phyloP scores from a whole-genome alignment of 805 yeast genomes.

The Hanseniaspora lindneri region DNA sequence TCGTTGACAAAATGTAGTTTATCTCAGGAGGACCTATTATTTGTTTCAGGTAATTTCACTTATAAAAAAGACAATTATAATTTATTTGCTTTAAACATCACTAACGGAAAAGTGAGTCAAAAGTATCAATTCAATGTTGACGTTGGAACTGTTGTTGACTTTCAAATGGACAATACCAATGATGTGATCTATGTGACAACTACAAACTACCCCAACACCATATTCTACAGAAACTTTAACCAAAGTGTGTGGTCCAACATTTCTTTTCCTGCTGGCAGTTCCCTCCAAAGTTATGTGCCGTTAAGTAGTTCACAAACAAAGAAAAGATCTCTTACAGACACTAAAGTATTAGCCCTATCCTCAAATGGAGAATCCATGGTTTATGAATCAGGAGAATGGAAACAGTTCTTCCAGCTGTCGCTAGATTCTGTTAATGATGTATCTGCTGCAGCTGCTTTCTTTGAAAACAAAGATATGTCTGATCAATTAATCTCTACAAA shows the following conservation, averaged over 20 bases:
- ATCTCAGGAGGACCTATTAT: conserved; percentile 29
- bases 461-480: conserved; percentile 31
- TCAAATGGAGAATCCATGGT: conserved; percentile 21
- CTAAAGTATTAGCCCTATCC: conserved; percentile 19
- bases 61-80: conserved; percentile 19
- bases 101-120: conserved; percentile 15
- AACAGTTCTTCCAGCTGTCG: conserved; percentile 20
- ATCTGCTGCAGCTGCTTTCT: conserved; percentile 24
- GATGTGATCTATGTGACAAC: conserved; percentile 38
- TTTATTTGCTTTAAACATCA: conserved; percentile 39
- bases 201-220: conserved; percentile 34
- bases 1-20: conserved; percentile 44
- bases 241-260: conserved; percentile 5
- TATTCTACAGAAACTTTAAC: conserved; percentile 22
- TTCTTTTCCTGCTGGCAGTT: neutral
- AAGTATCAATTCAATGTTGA: conserved; percentile 7
- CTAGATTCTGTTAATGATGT: conserved; percentile 18
- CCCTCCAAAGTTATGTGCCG: neutral
- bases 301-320: neutral
- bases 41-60: conserved; percentile 44
- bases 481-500: conserved; percentile 18
- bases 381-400: conserved; percentile 23
- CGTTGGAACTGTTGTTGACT: conserved; percentile 11
- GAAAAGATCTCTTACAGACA: neutral
- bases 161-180: conserved; percentile 18